A percentile compares a stretch with the other conserved stretches of the same genome.
Evolutionary conservation across 257 asterid genomes (phyloP).

Genomic region (Coffea eugenioides): DNA sequence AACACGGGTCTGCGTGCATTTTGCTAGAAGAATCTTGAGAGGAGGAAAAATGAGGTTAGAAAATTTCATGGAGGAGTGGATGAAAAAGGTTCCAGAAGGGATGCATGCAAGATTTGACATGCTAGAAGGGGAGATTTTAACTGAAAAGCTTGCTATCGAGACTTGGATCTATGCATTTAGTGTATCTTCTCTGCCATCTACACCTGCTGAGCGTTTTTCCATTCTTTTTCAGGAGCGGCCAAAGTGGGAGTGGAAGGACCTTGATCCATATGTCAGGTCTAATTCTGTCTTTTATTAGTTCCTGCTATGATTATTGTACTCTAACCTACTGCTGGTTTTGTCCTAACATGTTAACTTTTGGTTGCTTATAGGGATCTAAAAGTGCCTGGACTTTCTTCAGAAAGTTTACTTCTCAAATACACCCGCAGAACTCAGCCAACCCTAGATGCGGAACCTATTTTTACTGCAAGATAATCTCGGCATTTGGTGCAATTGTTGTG

Average conservation of each 20-base stretch:
- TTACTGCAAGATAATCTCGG: slow-evolving; percentile 61
- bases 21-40: slow-evolving; percentile 67
- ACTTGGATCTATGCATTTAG: slow-evolving; percentile 67
- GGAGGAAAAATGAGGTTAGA: slow-evolving; percentile 71
- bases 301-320: not conserved
- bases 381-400: slow-evolving; percentile 89
- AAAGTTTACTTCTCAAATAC: slow-evolving; percentile 85
- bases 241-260: slow-evolving; percentile 93
- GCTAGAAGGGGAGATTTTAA: slow-evolving; percentile 88
- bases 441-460: slow-evolving; percentile 67
- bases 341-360: slow-evolving; percentile 1
- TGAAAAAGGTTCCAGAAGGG: slow-evolving; percentile 60
- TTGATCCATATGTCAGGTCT: slow-evolving; percentile 79
- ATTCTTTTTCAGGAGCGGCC: slow-evolving; percentile 57
- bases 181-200: slow-evolving; percentile 64
- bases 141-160: slow-evolving; percentile 71
- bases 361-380: slow-evolving; percentile 62
- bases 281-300: slow-evolving; percentile 11
- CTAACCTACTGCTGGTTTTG: slow-evolving; percentile 6
- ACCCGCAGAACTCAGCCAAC: slow-evolving; percentile 78
- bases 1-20: slow-evolving; percentile 58
- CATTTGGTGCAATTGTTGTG: not conserved
- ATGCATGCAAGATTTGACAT: slow-evolving; percentile 57
- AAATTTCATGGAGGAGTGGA: slow-evolving; percentile 71
- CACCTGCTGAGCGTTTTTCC: slow-evolving; percentile 71